A percentile compares a stretch with the other conserved stretches of the same genome.
Evolutionary conservation across 192 early-diverging fungal genomes (phyloP).

Genomic region (Umbelopsis ramanniana): DNA sequence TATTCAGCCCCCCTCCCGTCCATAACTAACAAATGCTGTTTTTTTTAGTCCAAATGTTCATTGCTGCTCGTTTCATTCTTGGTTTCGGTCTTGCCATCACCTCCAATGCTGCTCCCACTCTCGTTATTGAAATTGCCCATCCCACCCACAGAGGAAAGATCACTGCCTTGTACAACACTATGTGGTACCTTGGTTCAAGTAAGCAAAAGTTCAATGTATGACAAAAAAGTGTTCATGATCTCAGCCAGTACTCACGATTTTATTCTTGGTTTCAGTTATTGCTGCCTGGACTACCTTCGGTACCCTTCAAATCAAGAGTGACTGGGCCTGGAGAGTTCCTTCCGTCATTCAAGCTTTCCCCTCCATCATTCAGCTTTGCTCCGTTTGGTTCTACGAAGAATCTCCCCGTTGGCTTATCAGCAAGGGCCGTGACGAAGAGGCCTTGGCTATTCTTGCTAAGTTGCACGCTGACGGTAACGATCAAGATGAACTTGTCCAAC

Average conservation of each 20-base stretch:
- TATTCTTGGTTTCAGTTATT: neutral
- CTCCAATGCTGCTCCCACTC: constrained; percentile 63
- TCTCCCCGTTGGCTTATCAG: constrained; percentile 88
- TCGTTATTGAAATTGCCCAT: constrained; percentile 24
- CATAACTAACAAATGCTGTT: neutral
- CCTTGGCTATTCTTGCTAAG: constrained; percentile 67
- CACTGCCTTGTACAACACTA: constrained; percentile 23
- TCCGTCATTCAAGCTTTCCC: constrained; percentile 22
- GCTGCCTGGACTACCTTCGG: constrained; percentile 21
- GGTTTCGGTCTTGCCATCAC: constrained; percentile 63
- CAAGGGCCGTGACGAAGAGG: constrained; percentile 69
- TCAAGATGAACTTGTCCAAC: constrained; percentile 52
- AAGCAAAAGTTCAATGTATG: neutral
- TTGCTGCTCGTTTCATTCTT: constrained; percentile 70
- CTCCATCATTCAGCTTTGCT: constrained; percentile 10
- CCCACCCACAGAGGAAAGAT: constrained; percentile 17
- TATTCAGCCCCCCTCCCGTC: neutral
- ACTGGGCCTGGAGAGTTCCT: constrained; percentile 23
- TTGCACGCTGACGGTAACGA: constrained; percentile 65
- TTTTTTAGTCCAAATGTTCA: constrained; percentile 17
- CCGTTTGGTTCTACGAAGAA: constrained; percentile 22
- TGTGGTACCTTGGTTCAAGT: constrained; percentile 28
- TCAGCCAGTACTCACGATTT: neutral
- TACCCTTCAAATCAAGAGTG: neutral
- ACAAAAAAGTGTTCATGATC: neutral